Percentiles rank a stretch among this genome's conserved stretches.
phyloP scores from a whole-genome alignment of 345 rosid genomes.

The Boechera divaricarpa region DNA sequence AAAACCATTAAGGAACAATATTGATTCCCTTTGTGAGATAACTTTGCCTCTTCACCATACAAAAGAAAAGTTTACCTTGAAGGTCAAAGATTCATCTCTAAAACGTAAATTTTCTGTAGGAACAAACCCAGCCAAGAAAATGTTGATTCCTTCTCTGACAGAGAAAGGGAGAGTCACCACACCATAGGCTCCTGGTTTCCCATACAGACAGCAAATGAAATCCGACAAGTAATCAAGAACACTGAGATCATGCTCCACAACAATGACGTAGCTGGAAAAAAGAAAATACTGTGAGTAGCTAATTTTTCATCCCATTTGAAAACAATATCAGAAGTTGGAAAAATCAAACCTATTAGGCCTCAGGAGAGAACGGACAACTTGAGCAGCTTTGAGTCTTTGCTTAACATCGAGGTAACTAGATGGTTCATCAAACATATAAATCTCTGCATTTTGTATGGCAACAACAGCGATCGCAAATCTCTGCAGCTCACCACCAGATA shows the following conservation, averaged over 20 bases:
- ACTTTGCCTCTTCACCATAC: slow-evolving; percentile 2
- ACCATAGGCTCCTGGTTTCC: slow-evolving; percentile 99
- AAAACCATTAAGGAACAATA: slow-evolving; percentile 18
- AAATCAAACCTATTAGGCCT: slow-evolving; percentile 77
- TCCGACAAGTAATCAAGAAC: slow-evolving; percentile 97
- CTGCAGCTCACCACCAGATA: slow-evolving; percentile 99
- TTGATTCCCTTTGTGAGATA: not conserved
- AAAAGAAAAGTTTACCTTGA: slow-evolving; percentile 61
- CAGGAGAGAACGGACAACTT: slow-evolving; percentile 86
- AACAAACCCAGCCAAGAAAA: slow-evolving; percentile 95
- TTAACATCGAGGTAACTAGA: slow-evolving; percentile 99
- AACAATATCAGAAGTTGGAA: slow-evolving; percentile 11
- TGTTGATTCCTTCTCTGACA: slow-evolving; percentile 95
- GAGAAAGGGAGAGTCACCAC: slow-evolving; percentile 98
- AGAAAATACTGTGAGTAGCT: not conserved
- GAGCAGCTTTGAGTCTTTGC: slow-evolving; percentile 99
- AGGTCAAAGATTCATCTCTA: slow-evolving; percentile 91
- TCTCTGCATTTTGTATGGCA: slow-evolving; percentile 96
- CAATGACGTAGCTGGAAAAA: slow-evolving; percentile 85
- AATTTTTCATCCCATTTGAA: not conserved
- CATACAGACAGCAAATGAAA: slow-evolving; percentile 96
- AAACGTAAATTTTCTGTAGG: slow-evolving; percentile 95
- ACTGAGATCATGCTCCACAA: slow-evolving; percentile 99
- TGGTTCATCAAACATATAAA: slow-evolving; percentile 99
- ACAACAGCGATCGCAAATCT: slow-evolving; percentile 98